Evolutionary conservation across 2,329 filamentous ascomycete genomes (phyloP), one percentile per base, ranked within the genome.

Genomic region (Penicillium nordicum): DNA sequence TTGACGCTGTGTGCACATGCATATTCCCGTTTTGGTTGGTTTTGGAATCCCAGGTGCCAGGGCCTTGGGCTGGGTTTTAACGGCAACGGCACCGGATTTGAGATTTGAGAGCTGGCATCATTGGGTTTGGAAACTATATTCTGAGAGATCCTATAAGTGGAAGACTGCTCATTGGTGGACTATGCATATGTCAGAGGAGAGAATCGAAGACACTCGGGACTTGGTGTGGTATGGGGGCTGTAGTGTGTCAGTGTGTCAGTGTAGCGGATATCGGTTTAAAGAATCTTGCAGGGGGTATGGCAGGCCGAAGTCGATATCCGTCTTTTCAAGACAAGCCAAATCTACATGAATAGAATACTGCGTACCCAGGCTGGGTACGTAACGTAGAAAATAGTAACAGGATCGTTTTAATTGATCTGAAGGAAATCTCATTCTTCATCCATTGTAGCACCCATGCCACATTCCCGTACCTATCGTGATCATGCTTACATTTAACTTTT

Each of bases 401-500:
- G 30, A 21, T 23, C 23, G 0, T 12, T 41, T 25, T 18, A 18
- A 18, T 36, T 49, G 29, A 54, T 29, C 16, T 41, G 14, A 32
- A 38, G 30, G 21, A 41, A 45, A 51, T 25, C 30, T 23, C 27
- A 40, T 25, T 40, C 43, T 52, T 53, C 29, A 5, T 53, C 45
- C 51, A 36, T 36, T 48, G 45, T 48, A 41, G 42, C 44, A 54
- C 14, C 32, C 45, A 53, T 53, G 49, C 51, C 27, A 49, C 42
- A 41, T 49, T 57, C 27, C 50, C 30, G 23, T 21, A n/a, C 54
- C 46, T 41, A 57, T 56, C 49, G 32, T 50, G 38, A 25, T 55
- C 53, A 56, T 58, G 45, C 55, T 49, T 55, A 55, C 40, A 45
- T 46, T 8, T 43, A 43, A 43, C 21, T 55, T 53, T 42, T 42